Percentiles rank a stretch among this genome's conserved stretches.
These are phyloP conservation scores for Calonectria naviculata DNA, from an alignment of 2,329 filamentous ascomycete species.

Conservation along the genomic window DNA sequence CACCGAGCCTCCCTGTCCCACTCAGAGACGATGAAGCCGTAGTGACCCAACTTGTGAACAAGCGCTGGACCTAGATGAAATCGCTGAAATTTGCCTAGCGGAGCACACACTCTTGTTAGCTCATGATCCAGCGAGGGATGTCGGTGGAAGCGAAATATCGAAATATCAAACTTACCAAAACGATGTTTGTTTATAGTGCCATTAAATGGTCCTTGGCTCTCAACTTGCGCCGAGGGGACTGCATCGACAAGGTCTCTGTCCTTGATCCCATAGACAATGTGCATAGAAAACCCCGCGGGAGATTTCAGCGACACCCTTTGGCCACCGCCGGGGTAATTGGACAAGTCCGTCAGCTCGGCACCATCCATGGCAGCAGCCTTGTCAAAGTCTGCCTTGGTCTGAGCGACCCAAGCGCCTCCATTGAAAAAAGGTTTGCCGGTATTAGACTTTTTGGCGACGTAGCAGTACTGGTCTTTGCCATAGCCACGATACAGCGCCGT, in stretches of 20 bases:
- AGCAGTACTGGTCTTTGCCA: constrained; percentile 13
- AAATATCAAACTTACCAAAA: not conserved
- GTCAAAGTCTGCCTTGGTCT: constrained; percentile 11
- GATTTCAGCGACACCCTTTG: not conserved
- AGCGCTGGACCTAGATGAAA: not conserved
- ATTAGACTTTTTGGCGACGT: not conserved
- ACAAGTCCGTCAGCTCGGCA: not conserved
- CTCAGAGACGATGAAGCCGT: constrained; percentile 22
- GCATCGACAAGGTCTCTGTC: not conserved
- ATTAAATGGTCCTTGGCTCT: constrained; percentile 1
- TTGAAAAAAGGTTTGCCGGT: not conserved
- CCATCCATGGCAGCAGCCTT: constrained; percentile 7
- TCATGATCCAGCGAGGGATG: not conserved
- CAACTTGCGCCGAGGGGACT: not conserved
- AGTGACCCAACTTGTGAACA: constrained; percentile 22
- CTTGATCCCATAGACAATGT: constrained; percentile 1
- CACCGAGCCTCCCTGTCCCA: constrained; percentile 20
- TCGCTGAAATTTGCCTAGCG: constrained; percentile 6
- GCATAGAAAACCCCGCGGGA: not conserved
- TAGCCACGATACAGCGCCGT: not conserved
- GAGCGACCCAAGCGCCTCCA: constrained; percentile 6
- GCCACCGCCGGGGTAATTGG: not conserved
- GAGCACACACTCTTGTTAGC: not conserved
- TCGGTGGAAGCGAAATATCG: too few species aligned
- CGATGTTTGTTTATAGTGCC: not conserved